These are phyloP conservation scores for Taxillus chinensis DNA, from an alignment of 164 flowering plant species.

Conservation along the genomic window DNA sequence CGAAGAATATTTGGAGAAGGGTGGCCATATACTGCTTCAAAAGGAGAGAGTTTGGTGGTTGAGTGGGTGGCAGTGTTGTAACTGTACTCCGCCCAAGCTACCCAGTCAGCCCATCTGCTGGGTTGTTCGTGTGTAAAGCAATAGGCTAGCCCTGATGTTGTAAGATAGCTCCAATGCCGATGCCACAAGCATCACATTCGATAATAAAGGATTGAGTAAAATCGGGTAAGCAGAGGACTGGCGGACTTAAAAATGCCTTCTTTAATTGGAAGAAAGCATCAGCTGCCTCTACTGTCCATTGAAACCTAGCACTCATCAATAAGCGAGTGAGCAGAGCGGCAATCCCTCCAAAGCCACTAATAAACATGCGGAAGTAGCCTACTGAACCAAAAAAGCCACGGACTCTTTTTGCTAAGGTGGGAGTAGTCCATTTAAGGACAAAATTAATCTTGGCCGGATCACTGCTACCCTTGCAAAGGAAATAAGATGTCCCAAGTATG, in stretches of 20 bases:
- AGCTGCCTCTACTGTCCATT: background rate
- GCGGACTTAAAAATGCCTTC: background rate
- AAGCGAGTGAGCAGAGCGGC: background rate
- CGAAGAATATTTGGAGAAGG: background rate
- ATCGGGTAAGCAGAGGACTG: background rate
- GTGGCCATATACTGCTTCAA: background rate
- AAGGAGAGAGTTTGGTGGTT: background rate
- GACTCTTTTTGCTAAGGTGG: background rate
- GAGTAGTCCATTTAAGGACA: background rate
- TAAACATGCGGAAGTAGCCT: background rate
- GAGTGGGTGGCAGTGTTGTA: background rate
- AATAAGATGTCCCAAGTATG: too few relatives aligned
- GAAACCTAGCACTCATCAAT: background rate
- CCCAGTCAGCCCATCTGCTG: background rate
- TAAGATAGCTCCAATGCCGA: too few relatives aligned
- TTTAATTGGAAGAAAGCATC: background rate
- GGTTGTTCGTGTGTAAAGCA: background rate
- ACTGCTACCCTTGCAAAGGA: background rate
- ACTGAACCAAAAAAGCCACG: background rate
- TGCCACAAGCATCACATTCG: background rate
- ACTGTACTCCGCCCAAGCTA: background rate
- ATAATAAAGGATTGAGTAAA: background rate
- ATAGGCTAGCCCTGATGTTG: background rate
- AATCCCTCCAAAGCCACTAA: background rate
- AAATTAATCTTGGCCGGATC: background rate